Evolutionary conservation across 768 basidiomycete genomes (phyloP).

Genomic region (Termitomyces sp.): DNA sequence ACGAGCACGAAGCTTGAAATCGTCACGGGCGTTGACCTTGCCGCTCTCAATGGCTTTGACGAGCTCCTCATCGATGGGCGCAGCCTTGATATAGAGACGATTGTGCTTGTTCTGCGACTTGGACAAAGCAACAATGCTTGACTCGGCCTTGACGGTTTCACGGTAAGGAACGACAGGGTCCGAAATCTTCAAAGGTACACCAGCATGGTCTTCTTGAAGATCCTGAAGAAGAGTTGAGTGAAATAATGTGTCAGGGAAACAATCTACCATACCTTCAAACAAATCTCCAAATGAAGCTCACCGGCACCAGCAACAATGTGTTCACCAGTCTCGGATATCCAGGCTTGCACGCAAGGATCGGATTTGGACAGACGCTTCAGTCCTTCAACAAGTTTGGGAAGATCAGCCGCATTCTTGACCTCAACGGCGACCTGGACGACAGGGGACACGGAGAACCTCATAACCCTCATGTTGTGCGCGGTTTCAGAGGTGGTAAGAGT

Average conservation of each 20-base stretch:
- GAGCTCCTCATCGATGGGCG: constrained; percentile 91
- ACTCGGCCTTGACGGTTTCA: constrained; percentile 96
- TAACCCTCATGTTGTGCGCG: constrained; percentile 99
- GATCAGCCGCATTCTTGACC: constrained; percentile 98
- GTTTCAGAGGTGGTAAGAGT: constrained; percentile 96
- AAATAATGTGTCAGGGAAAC: background rate
- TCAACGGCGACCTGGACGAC: constrained; percentile 99
- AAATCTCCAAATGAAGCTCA: constrained; percentile 98
- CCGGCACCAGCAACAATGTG: constrained; percentile 99
- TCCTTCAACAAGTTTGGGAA: constrained; percentile 99
- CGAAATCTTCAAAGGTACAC: constrained; percentile 96
- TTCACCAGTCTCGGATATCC: constrained; percentile 87
- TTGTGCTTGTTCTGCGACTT: constrained; percentile 99
- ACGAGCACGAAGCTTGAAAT: constrained; percentile 95
- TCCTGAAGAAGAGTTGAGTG: constrained; percentile 45
- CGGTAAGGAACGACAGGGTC: constrained; percentile 96
- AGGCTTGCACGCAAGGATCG: constrained; percentile 96
- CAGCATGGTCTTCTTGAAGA: constrained; percentile 98
- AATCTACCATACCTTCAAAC: constrained; percentile 70
- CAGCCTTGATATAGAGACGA: constrained; percentile 89
- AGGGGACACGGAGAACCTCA: constrained; percentile 99
- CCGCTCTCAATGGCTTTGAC: constrained; percentile 88
- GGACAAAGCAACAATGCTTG: constrained; percentile 90
- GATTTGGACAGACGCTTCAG: constrained; percentile 99
- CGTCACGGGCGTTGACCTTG: constrained; percentile 83